Evolutionary conservation across 805 yeast species (phyloP), one percentile per base, ranked within the genome.

Genomic region (Zygotorulaspora danielsina): DNA sequence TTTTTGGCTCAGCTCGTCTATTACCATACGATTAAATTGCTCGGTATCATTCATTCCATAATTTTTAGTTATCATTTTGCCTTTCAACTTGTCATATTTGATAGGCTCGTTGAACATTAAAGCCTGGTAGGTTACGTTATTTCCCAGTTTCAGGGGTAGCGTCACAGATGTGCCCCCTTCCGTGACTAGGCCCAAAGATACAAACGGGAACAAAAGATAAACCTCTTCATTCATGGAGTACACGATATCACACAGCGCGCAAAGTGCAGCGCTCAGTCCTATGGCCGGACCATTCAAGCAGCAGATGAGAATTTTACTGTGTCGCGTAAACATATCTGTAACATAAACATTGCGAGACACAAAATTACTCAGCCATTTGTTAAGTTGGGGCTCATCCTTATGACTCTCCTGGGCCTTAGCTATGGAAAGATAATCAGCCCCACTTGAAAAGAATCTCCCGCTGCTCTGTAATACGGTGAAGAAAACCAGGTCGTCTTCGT

Each of bases 231-330:
- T 76, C 49, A 71, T 74, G 10, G 81, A 80, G 55, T 84, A 86
- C 7, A 87, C 70, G 43, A 87, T 69, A 62, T 87, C 96, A 61
- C 84, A 78, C 38, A 83, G 64, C n/a, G 81, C 75, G 9, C 85
- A 79, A 37, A 87, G 60, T 0, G 88, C 87, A 2, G 89, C 78
- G 21, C 79, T 68, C 42, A 87, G 70, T 0, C 96, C 96, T 42
- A 87, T 73, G 4, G 78, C 94, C 0, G 96, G 95, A 0, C 96
- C 96, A 57, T 87, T 87, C 41, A 87, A 68, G 3, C 87, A 89
- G 31, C 77, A 76, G 19, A 79, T 79, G 25, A 87, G 64, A 6
- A 85, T 69, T 57, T 87, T 87, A 7, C 71, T 63, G 62, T 87
- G 96, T 52, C 78, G 74, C 47, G 76, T 75, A 57, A 84, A 77